Evolutionary conservation across 1,284 basidiomycete species (phyloP).

Genomic region (Ceratorhiza oryzae-sativae): DNA sequence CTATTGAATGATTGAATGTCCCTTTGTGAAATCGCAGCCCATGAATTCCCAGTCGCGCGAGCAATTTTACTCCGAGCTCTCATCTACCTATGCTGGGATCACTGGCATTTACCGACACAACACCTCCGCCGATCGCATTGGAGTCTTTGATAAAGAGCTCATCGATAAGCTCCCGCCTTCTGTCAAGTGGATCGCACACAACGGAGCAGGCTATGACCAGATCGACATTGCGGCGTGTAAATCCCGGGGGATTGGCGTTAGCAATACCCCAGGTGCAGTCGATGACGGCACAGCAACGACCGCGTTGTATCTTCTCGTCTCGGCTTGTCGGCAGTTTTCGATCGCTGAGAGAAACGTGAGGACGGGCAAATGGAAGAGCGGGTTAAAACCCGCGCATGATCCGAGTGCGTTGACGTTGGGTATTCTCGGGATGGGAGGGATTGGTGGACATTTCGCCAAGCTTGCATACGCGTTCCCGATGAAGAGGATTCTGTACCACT

Average conservation of each 20-base stretch:
- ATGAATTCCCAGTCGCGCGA: constrained; percentile 71
- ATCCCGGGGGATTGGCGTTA: constrained; percentile 78
- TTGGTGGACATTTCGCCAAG: constrained; percentile 75
- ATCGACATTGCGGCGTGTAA: constrained; percentile 81
- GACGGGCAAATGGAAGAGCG: constrained; percentile 63
- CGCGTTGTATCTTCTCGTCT: constrained; percentile 83
- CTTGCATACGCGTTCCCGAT: constrained; percentile 80
- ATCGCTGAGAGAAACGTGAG: constrained; percentile 73
- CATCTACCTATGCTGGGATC: constrained; percentile 75
- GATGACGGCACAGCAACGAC: constrained; percentile 93
- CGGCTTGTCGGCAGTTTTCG: constrained; percentile 81
- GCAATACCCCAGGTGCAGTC: constrained; percentile 90
- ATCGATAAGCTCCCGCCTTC: constrained; percentile 68
- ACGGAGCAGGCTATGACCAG: constrained; percentile 92
- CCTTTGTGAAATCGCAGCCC: constrained; percentile 52
- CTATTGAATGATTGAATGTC: background rate
- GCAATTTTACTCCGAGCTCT: constrained; percentile 72
- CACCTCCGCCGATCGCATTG: constrained; percentile 67
- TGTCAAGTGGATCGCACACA: constrained; percentile 88
- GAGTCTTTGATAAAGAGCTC: constrained; percentile 81
- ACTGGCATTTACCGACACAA: constrained; percentile 85
- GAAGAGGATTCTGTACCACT: constrained; percentile 84
- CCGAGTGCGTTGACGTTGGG: constrained; percentile 80
- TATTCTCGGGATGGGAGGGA: constrained; percentile 90
- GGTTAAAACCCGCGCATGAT: constrained; percentile 68